A percentile compares a stretch with the other conserved stretches of the same genome.
phyloP scores from a whole-genome alignment of 306 rosid genomes.

The Prunus mongolica region DNA sequence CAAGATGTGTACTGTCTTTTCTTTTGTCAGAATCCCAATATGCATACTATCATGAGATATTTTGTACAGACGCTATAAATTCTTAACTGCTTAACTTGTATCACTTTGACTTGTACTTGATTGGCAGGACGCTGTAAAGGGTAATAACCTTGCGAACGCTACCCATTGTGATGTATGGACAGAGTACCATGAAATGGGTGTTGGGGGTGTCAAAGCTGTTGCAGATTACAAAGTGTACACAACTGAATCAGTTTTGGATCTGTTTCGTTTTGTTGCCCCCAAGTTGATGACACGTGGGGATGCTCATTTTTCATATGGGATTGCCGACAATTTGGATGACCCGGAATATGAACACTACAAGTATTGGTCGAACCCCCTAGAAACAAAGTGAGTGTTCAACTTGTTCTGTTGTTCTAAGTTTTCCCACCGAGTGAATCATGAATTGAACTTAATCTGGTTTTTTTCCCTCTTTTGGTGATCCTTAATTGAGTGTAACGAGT shows the following conservation, averaged over 20 bases:
- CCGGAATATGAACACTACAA: conserved; percentile 66
- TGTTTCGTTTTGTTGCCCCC: conserved; percentile 70
- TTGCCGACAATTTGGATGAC: conserved; percentile 75
- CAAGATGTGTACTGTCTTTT: not conserved
- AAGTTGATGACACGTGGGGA: conserved; percentile 80
- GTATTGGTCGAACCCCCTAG: conserved; percentile 83
- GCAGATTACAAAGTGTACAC: conserved; percentile 70
- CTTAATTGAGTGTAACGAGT: not conserved
- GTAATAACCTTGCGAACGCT: conserved; percentile 48
- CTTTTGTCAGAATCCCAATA: not conserved
- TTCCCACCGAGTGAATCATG: not conserved
- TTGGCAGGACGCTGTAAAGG: conserved; percentile 60
- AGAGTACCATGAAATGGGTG: conserved; percentile 79
- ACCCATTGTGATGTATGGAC: conserved; percentile 77
- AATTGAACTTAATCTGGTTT: not conserved
- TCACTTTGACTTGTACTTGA: conserved; percentile 14
- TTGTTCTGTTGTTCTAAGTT: not conserved
- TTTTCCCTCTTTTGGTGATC: not conserved
- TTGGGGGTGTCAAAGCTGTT: conserved; percentile 68
- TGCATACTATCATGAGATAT: not conserved
- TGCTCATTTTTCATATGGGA: conserved; percentile 72
- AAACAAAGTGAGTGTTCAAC: conserved; percentile 58
- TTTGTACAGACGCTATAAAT: not conserved
- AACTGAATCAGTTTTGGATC: conserved; percentile 56
- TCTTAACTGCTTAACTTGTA: conserved; percentile 4